Conservation (phyloP, 2,329 filamentous ascomycete species). For the Talaromyces funiculosus region DNA sequence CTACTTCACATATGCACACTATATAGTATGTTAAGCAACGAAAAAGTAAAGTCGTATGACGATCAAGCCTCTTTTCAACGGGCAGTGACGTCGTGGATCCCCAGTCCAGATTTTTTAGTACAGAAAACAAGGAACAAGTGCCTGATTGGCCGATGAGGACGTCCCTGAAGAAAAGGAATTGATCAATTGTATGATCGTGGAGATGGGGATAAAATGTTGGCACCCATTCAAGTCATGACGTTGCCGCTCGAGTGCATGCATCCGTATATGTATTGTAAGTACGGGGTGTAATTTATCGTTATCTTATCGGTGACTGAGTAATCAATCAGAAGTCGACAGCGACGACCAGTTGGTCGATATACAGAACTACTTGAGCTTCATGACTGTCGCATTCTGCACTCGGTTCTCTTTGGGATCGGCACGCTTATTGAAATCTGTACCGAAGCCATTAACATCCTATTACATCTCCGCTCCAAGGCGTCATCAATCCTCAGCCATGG, state of each 20-base stretch:
- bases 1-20: background rate
- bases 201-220: background rate
- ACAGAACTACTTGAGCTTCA: background rate
- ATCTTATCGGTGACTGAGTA: background rate
- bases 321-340: too few relatives aligned
- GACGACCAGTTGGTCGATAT: background rate
- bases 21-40: background rate
- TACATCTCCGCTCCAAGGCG: background rate
- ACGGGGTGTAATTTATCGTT: background rate
- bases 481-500: background rate
- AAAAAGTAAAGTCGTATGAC: background rate
- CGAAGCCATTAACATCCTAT: background rate
- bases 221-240: background rate
- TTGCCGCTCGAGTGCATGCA: too few relatives aligned
- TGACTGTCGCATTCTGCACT: background rate
- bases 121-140: background rate
- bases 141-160: background rate
- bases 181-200: background rate
- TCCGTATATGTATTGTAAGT: background rate
- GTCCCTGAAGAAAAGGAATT: conserved; percentile 1
- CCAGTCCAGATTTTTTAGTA: background rate
- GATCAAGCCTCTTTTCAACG: background rate
- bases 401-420: background rate
- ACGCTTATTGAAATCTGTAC: background rate
- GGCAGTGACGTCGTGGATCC: background rate